phyloP scores from a whole-genome alignment of 768 basidiomycete species.

The Suillus paluster region DNA sequence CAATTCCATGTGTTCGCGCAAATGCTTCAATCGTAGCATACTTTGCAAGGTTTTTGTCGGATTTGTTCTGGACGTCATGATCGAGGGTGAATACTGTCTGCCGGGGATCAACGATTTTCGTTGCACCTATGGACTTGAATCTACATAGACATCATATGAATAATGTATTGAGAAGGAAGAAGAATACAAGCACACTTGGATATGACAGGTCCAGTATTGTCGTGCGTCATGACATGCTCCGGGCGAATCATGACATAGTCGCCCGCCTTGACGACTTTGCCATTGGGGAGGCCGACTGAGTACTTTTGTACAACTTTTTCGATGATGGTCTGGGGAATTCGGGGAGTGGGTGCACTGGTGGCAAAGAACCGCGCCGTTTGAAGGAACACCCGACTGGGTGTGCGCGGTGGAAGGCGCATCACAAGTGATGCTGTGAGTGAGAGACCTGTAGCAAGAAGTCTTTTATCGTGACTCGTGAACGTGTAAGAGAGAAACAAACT shows the following conservation, averaged over 20 bases:
- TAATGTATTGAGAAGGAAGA: background rate
- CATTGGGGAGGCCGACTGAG: slow-evolving; percentile 84
- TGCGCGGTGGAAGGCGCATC: slow-evolving; percentile 8
- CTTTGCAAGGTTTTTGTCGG: slow-evolving; percentile 87
- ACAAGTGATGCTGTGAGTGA: background rate
- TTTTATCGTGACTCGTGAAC: background rate
- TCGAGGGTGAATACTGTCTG: slow-evolving; percentile 97
- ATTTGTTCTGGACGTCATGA: slow-evolving; percentile 97
- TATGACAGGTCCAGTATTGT: slow-evolving; percentile 98
- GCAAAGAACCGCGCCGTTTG: slow-evolving; percentile 32
- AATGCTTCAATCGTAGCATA: slow-evolving; percentile 92
- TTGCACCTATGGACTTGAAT: slow-evolving; percentile 95
- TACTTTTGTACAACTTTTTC: slow-evolving; percentile 99
- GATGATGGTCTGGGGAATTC: slow-evolving; percentile 82
- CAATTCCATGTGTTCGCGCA: slow-evolving; percentile 80
- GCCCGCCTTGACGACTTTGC: slow-evolving; percentile 84
- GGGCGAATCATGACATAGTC: slow-evolving; percentile 99
- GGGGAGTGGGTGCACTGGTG: slow-evolving; percentile 33
- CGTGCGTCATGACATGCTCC: slow-evolving; percentile 98
- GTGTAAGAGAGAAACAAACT: background rate
- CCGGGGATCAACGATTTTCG: slow-evolving; percentile 72
- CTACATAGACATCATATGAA: slow-evolving; percentile 42
- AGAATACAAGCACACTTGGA: slow-evolving; percentile 69
- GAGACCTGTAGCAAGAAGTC: background rate
- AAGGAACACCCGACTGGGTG: background rate